Evolutionary conservation across 768 basidiomycete species (phyloP).

Genomic region (Rhizopogon vinicolor): DNA sequence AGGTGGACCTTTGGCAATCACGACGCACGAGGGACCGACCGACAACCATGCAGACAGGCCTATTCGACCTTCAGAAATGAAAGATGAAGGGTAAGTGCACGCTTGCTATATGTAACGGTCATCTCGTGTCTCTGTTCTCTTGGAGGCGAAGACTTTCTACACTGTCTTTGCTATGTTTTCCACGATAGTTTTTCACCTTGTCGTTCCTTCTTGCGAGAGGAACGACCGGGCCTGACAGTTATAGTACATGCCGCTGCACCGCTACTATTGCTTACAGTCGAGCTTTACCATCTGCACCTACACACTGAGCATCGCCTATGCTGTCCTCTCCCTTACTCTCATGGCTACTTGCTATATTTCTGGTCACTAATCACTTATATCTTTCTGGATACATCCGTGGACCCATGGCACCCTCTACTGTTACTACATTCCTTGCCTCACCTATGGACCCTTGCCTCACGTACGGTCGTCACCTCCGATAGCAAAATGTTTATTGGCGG

Average conservation of each 20-base stretch:
- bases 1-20: conserved; percentile 24
- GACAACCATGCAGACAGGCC: conserved; percentile 41
- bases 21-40: conserved; percentile 31
- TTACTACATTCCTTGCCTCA: conserved; percentile 8
- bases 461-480: conserved; percentile 27
- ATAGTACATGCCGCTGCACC: conserved; percentile 11
- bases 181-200: conserved; percentile 4
- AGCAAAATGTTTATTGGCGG: conserved; percentile 93
- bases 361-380: conserved; percentile 30
- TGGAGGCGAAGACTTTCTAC: conserved; percentile 5
- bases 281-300: conserved; percentile 25
- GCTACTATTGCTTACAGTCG: conserved; percentile 17
- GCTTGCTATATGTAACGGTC: conserved; percentile 9
- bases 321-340: conserved; percentile 26
- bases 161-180: conserved; percentile 11
- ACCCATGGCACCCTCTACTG: conserved; percentile 22
- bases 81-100: conserved; percentile 75
- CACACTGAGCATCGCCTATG: conserved; percentile 15
- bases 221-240: conserved; percentile 14
- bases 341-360: conserved; percentile 29
- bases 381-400: conserved; percentile 33
- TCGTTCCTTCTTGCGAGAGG: conserved; percentile 12
- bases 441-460: conserved; percentile 22
- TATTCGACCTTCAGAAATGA: conserved; percentile 69
- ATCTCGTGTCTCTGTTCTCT: conserved; percentile 9